These are phyloP conservation scores for Mycosarcoma maydis DNA, from an alignment of 1,284 basidiomycete genomes.

Conservation along the genomic window DNA sequence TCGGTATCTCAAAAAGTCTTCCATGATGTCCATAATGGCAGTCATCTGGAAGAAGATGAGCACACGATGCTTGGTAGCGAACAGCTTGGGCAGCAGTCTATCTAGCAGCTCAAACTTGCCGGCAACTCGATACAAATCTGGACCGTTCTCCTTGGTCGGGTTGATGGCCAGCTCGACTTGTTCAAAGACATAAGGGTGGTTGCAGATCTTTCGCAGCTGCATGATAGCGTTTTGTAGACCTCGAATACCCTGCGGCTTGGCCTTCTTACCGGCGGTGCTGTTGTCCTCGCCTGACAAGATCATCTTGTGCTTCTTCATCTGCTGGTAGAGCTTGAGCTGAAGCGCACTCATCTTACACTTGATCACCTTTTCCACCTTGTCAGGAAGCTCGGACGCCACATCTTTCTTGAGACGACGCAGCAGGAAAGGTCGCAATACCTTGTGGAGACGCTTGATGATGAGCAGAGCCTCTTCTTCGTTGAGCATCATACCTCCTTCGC, in stretches of 20 bases:
- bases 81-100: slow-evolving; percentile 93
- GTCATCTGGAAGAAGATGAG: slow-evolving; percentile 99
- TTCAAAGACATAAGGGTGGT: slow-evolving; percentile 82
- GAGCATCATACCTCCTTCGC: slow-evolving; percentile 83
- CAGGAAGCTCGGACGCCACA: slow-evolving; percentile 94
- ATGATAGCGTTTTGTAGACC: slow-evolving; percentile 94
- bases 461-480: slow-evolving; percentile 99
- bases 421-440: slow-evolving; percentile 96
- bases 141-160: slow-evolving; percentile 81
- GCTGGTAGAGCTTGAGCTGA: slow-evolving; percentile 94
- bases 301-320: slow-evolving; percentile 97
- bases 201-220: slow-evolving; percentile 99
- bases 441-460: slow-evolving; percentile 96
- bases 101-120: slow-evolving; percentile 97
- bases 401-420: slow-evolving; percentile 97
- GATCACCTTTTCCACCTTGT: slow-evolving; percentile 99
- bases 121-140: slow-evolving; percentile 80
- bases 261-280: slow-evolving; percentile 53
- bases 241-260: slow-evolving; percentile 65
- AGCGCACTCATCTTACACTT: slow-evolving; percentile 96
- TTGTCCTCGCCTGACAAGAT: slow-evolving; percentile 69
- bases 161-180: slow-evolving; percentile 93
- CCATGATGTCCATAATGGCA: slow-evolving; percentile 99
- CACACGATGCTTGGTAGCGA: slow-evolving; percentile 88
- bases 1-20: slow-evolving; percentile 93